Base-by-base conservation (phyloP, 495 filamentous ascomycete genomes). In the Podospora bellae-mahoneyi region DNA sequence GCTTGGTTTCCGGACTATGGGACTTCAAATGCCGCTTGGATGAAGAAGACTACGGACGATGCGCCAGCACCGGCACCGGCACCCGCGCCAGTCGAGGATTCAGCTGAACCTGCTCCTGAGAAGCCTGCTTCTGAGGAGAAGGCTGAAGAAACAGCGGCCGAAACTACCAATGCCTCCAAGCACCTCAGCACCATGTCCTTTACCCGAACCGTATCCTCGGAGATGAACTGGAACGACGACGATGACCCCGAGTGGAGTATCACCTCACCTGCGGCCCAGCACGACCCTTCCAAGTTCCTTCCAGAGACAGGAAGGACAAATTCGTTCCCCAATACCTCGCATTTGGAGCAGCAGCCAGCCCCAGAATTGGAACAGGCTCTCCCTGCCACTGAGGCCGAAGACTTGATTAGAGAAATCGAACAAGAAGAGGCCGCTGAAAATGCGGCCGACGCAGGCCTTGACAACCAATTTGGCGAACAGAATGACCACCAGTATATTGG, bases 281-380 rank as follows among this genome's bases (percentile, higher is more conserved):
- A 83, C 5, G 82, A 88, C 66, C 83, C 84, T 16, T 88, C 87
- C 75, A 83, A 83, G 66, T 81, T 83, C 58, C 83, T 89, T 78
- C 75, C 81, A 13, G 75, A 81, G 15, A 81, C 72, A 64, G 82
- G 85, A 34, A 81, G 87, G 62, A 84, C 87, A 57, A 88, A 90
- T 73, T 89, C 88, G 0, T 90, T 90, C 68, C 88, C 88, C 10
- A 77, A 74, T 16, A 82, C 89, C 1, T 81, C 83, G 30, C 81
- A 82, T 16, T 53, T 77, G 0, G 64, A 74, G 54, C 67, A 77
- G 19, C 73, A 77, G 39, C 67, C 75, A 6, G 69, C 70, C 18
- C 70, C 72, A 39, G 73, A 79, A 23, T 58, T 66, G 30, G 74
- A 71, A 13, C 69, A 71, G 27, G 71, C 71, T 4, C 62, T 70